Evolutionary conservation across 2,329 filamentous ascomycete genomes (phyloP), one percentile per base, ranked within the genome.

Genomic region (Fusarium sterilihyphosum): DNA sequence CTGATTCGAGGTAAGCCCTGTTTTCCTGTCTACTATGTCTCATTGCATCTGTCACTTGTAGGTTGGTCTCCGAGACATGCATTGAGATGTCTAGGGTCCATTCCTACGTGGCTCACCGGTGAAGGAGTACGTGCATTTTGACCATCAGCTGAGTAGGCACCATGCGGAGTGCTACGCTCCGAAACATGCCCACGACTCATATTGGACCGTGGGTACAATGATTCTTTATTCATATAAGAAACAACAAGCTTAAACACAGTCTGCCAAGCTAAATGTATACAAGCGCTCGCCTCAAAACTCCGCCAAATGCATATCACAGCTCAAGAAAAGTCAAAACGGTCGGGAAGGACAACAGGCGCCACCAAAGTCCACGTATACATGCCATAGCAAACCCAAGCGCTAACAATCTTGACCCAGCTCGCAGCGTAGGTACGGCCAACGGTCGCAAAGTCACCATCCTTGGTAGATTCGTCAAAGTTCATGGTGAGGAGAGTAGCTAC

Each of bases 361-460:
- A 97, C 87, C 77, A 99, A 83, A 24, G 94, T 98, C 96, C 96
- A 99, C 35, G 92, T 89, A 80, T 98, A 99, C 83, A 99, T 93
- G 59, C 86, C 91, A 83, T 99, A 98, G 85, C 96, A 99, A 62
- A 96, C 92, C 96, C 96, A 99, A 24, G 96, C 92, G 83, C 95
- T 97, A 61, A 98, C 92, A 82, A 99, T 98, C 90, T 99, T 99
- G 77, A 98, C 95, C 96, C 97, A 99, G 80, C 94, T 98, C 38
- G 96, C 96, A 90, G 95, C 97, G 84, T 98, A 97, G 10, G 96
- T 98, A 67, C 96, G 89, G 26, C 96, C 96, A 8, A 99, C 96
- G 1, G 96, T 94, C 5, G 94, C 94, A 83, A 99, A 98, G 79
- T 95, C 92, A 56, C 90, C 88, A 41, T 81, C 88, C 52, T 89